phyloP scores from a whole-genome alignment of 1,284 basidiomycete genomes.

The Pseudozyma sp. region DNA sequence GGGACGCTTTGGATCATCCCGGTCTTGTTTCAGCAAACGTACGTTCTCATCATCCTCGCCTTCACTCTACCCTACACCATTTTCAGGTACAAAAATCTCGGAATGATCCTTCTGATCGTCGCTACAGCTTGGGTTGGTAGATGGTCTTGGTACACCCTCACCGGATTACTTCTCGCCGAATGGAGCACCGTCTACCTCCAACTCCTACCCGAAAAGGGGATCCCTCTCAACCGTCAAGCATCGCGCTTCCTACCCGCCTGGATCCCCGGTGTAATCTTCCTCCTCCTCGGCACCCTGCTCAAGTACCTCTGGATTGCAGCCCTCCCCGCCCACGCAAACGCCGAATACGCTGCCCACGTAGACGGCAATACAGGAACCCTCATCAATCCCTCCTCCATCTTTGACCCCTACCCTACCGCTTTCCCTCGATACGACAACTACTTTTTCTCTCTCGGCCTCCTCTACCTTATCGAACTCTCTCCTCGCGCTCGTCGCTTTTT shows the following conservation, averaged over 20 bases:
- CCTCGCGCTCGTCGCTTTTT: conserved; percentile 18
- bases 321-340: conserved; percentile 21
- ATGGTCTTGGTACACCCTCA: conserved; percentile 60
- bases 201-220: conserved; percentile 17
- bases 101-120: conserved; percentile 42
- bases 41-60: conserved; percentile 51
- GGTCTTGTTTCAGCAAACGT: conserved; percentile 57
- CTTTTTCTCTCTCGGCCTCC: conserved; percentile 42
- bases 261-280: conserved; percentile 30
- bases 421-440: conserved; percentile 60
- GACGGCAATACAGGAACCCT: conserved; percentile 36
- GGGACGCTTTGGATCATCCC: conserved; percentile 56
- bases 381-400: conserved; percentile 32
- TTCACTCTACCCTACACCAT: conserved; percentile 51
- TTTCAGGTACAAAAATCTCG: conserved; percentile 50
- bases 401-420: conserved; percentile 22
- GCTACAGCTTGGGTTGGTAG: conserved; percentile 57
- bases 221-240: conserved; percentile 27
- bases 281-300: conserved; percentile 35
- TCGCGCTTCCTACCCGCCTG: conserved; percentile 12
- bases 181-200: conserved; percentile 47
- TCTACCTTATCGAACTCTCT: conserved; percentile 52
- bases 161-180: conserved; percentile 55
- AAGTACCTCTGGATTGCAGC: conserved; percentile 58
- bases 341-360: conserved; percentile 47